Evolutionary conservation across 2,329 filamentous ascomycete genomes (phyloP), one percentile per base, ranked within the genome.

Genomic region (Aspergillus uvarum): DNA sequence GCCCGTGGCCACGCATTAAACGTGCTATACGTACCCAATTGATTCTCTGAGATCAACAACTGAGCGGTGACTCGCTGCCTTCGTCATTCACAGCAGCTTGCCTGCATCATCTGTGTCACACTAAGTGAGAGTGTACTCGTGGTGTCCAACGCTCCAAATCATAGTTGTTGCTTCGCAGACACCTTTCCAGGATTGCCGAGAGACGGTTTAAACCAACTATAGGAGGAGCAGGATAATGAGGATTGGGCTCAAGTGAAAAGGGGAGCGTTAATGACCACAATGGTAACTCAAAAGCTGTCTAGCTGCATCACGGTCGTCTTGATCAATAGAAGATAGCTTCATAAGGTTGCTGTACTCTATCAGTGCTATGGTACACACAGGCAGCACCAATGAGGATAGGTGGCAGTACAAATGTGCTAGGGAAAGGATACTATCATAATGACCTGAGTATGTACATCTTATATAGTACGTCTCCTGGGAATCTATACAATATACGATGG

Each of bases 1-100:
- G 16, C 16, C 38, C n/a, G 38, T 19, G 38, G 16, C 38, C n/a
- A 44, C 2, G 16, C 38, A 19, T 44, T 44, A 19, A 44, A 44
- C 14, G 38, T 44, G 38, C 38, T 44, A 44, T 44, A 44, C 3
- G 38, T 44, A 44, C 38, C 38, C 38, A 29, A 55, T 55, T 24
- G 47, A 55, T 50, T 55, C 57, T 59, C 29, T 35, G 29, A 51
- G 38, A 42, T 54, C 57, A 63, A 60, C 57, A 59, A 61, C 58
- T 58, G 58, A 48, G 61, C 56, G 62, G 63, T 60, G 58, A 64
- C 59, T 58, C 51, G 58, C 63, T 56, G 59, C 59, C 38, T 50
- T 50, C 32, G 50, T 22, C 44, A 56, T 47, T 58, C 55, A 54
- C 35, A 59, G 53, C 54, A 50, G 38, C 47, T 21, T 35, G 47